A percentile compares a stretch with the other conserved stretches of the same genome.
Conservation (phyloP, 2,329 filamentous ascomycete genomes). For the Paraphaeosphaeria sporulosa region DNA sequence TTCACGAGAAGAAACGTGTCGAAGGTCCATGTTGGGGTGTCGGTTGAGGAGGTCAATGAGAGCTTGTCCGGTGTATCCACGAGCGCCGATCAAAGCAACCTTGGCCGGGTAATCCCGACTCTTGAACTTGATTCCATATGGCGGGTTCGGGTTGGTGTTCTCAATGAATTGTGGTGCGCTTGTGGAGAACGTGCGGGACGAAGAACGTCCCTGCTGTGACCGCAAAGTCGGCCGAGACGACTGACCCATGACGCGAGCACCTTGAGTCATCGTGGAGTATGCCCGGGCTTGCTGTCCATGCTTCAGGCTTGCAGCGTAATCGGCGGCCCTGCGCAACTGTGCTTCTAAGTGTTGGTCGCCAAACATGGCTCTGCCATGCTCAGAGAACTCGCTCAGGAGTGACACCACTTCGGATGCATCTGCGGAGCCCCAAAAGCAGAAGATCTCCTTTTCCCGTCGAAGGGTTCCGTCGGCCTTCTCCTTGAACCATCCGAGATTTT, state of each 20-base stretch:
- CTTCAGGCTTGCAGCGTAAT: slow-evolving; percentile 69
- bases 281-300: slow-evolving; percentile 69
- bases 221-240: slow-evolving; percentile 37
- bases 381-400: slow-evolving; percentile 84
- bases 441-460: slow-evolving; percentile 82
- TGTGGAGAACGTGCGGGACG: slow-evolving; percentile 63
- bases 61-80: slow-evolving; percentile 93
- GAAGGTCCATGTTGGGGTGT: slow-evolving; percentile 89
- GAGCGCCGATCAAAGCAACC: slow-evolving; percentile 87
- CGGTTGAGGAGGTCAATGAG: slow-evolving; percentile 85
- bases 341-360: slow-evolving; percentile 88
- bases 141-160: slow-evolving; percentile 86
- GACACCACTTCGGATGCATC: slow-evolving; percentile 81
- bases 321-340: slow-evolving; percentile 80
- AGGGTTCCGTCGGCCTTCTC: slow-evolving; percentile 95
- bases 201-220: slow-evolving; percentile 43
- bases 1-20: slow-evolving; percentile 92
- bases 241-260: slow-evolving; percentile 44
- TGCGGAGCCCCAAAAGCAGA: slow-evolving; percentile 96
- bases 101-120: slow-evolving; percentile 81
- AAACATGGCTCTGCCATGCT: slow-evolving; percentile 84
- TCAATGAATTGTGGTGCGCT: slow-evolving; percentile 49
- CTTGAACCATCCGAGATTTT: slow-evolving; percentile 97
- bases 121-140: slow-evolving; percentile 85
- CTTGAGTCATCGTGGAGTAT: slow-evolving; percentile 66